These are phyloP conservation scores for Plasmodium vivax DNA, from an alignment of 169 alveolate species.

Conservation along the genomic window DNA sequence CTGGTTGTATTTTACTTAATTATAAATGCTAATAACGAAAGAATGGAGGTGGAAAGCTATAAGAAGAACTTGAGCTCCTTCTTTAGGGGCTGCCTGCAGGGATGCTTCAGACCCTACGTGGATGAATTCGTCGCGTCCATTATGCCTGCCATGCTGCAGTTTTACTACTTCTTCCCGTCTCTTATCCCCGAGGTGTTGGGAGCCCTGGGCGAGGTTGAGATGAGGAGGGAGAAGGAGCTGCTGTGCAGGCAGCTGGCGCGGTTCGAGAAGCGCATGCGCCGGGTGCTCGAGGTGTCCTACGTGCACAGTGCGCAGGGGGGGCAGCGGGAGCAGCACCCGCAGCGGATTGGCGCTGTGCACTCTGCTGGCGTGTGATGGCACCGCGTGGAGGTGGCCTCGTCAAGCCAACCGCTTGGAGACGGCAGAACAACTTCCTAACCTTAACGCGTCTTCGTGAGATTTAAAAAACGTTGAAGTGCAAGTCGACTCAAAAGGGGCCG, in stretches of 20 bases:
- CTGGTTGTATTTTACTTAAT: constrained; percentile 54
- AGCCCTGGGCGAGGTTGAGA: neutral
- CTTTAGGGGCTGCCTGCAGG: constrained; percentile 18
- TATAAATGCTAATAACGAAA: constrained; percentile 30
- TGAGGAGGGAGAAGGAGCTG: neutral
- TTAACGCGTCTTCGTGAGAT: neutral
- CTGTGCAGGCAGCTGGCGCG: neutral
- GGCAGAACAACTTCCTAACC: too few relatives aligned
- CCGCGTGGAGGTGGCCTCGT: neutral
- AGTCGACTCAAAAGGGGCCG: neutral
- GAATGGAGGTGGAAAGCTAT: constrained; percentile 7
- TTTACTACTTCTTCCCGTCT: constrained; percentile 57
- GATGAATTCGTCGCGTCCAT: constrained; percentile 10
- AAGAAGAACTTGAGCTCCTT: neutral
- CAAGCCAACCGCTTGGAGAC: too few relatives aligned
- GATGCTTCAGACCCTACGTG: constrained; percentile 7
- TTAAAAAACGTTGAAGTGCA: neutral
- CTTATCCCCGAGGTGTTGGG: constrained; percentile 20
- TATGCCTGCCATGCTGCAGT: constrained; percentile 24
- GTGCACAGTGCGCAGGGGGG: neutral
- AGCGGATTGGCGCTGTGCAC: neutral
- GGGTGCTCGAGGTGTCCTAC: constrained; percentile 7
- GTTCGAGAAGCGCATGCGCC: constrained; percentile 18
- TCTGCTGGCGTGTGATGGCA: neutral
- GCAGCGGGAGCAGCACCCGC: neutral